Base-by-base conservation (phyloP, 2,329 filamentous ascomycete genomes). In the Pezicula rhizophila region DNA sequence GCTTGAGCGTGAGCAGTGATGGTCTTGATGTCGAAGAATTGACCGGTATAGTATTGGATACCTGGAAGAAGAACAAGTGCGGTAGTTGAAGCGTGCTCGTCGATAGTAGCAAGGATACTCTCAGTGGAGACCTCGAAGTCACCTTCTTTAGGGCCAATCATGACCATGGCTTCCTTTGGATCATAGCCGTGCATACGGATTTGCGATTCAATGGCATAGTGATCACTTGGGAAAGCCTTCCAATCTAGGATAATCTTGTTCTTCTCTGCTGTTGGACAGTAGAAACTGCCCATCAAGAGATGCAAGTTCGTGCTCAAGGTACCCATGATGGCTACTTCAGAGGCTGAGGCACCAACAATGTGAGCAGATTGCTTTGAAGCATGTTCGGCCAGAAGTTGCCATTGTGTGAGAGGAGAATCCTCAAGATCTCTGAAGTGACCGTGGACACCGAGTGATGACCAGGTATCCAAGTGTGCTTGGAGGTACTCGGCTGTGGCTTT, bases 21-120 rank as follows among this genome's bases (percentile, higher is more conserved):
- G 39, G 70, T 75, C 39, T 80, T 69, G 4, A 96, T 91, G 66
- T 96, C 89, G 58, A 96, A 87, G 49, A 87, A 80, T 65, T 96
- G 91, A 47, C 90, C 90, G 1, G 86, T 93, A 70, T 95, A 96
- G 72, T 90, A 96, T 64, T 96, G 90, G 38, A 96, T 85, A 8
- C 88, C 91, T 0, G 90, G 89, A 0, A 96, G 79, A 4, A 96
- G 77, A 1, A 96, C 70, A 8, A 96, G 68, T 1, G 89, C 87
- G 0, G 88, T 83, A 5, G 79, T 79, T 1, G 80, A 75, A 41
- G 85, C 86, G 62, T 96, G 84, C 51, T 81, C 70, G 52, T 90
- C 85, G 56, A 96, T 95, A 4, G 80, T 72, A 7, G 77, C 73
- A 8, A 93, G 73, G 37, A 96, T 86, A 54, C 83, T 74, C 40